Conservation (phyloP, 108 stramenopile genomes). For the Nannochloropsis oceanica region DNA sequence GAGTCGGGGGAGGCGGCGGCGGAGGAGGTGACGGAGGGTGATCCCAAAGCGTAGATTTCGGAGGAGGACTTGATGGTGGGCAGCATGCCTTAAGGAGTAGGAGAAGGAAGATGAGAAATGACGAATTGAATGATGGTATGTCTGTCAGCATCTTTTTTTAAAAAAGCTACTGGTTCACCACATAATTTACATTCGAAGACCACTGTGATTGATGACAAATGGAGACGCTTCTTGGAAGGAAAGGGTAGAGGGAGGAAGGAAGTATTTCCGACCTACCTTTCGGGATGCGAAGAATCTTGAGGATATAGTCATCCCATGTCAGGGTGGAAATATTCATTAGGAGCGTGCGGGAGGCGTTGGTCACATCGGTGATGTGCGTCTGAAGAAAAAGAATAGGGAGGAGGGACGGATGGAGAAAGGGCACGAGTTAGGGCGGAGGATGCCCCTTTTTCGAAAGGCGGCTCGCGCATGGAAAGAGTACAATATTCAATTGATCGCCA, state of each 20-base stretch:
- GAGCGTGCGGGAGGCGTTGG: slow-evolving; percentile 85
- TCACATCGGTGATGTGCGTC: slow-evolving; percentile 72
- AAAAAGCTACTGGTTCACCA: no score
- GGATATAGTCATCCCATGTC: slow-evolving; percentile 61
- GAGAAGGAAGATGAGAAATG: not conserved
- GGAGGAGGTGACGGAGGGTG: not conserved
- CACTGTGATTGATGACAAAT: no score
- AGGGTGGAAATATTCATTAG: slow-evolving; percentile 70
- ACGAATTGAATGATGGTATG: not conserved
- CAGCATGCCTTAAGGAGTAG: slow-evolving; percentile 34
- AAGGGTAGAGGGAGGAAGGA: slow-evolving; percentile 46
- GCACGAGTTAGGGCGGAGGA: not conserved
- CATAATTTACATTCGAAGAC: no score
- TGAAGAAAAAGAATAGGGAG: not conserved
- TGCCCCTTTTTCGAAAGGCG: no score
- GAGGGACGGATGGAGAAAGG: not conserved
- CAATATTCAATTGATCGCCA: not conserved
- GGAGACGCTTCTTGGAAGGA: no score
- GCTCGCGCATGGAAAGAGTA: not conserved
- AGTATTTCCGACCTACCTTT: slow-evolving; percentile 32
- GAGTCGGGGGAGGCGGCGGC: not conserved
- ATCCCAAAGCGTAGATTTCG: slow-evolving; percentile 35
- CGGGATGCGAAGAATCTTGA: slow-evolving; percentile 37
- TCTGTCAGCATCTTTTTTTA: no score
- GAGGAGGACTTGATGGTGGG: slow-evolving; percentile 43